Evolutionary conservation across 768 basidiomycete genomes (phyloP).

Genomic region (Mycena venus): DNA sequence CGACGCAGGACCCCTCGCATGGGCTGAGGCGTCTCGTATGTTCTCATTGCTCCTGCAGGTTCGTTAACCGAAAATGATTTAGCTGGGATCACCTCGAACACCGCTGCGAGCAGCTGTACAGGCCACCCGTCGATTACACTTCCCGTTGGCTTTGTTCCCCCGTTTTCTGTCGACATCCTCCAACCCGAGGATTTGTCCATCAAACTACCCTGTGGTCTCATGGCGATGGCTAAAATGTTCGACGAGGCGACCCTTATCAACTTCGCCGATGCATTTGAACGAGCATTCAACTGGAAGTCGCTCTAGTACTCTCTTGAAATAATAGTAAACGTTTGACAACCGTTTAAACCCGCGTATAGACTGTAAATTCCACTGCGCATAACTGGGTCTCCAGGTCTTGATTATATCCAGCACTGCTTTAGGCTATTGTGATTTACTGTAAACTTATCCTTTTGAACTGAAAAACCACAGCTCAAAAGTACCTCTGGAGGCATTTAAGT

Average conservation of each 20-base stretch:
- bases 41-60: not conserved
- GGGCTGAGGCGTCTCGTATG: conserved; percentile 9
- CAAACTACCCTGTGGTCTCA: conserved; percentile 53
- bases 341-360: too few species aligned
- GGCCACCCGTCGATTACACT: conserved; percentile 53
- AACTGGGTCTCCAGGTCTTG: not conserved
- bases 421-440: too few species aligned
- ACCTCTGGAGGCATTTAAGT: too few species aligned
- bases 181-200: conserved; percentile 40
- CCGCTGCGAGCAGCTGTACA: conserved; percentile 35
- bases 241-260: conserved; percentile 23
- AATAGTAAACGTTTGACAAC: too few species aligned
- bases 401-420: too few species aligned
- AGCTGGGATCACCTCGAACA: conserved; percentile 28
- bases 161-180: conserved; percentile 26
- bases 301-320: not conserved
- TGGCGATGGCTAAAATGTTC: conserved; percentile 53
- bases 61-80: not conserved
- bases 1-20: conserved; percentile 28
- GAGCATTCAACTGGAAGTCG: conserved; percentile 22
- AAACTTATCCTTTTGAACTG: too few species aligned
- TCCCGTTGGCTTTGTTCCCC: conserved; percentile 50
- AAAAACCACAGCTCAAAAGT: too few species aligned
- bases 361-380: too few species aligned
- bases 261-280: conserved; percentile 28